Conservation (phyloP, 148 eudicot genomes). For the Cornus florida region DNA sequence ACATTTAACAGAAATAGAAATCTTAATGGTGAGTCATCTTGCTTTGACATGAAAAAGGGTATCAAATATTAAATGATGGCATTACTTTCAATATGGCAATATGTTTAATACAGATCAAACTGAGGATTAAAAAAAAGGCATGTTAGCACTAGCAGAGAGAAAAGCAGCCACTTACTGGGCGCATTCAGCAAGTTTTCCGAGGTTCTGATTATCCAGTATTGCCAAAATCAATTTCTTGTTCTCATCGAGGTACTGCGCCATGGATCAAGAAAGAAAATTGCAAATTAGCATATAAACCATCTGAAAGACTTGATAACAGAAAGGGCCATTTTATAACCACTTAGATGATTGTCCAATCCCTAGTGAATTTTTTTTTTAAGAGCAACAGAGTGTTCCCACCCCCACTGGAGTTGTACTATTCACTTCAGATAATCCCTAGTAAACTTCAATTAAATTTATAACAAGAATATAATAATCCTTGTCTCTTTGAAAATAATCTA, state of each 20-base stretch:
- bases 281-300: slow-evolving; percentile 3
- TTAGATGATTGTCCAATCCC: background rate
- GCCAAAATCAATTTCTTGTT: slow-evolving; percentile 94
- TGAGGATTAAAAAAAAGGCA: background rate
- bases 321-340: background rate
- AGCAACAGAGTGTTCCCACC: too few species aligned
- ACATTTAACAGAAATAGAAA: too few species aligned
- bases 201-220: slow-evolving; percentile 93
- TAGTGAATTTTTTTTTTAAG: background rate
- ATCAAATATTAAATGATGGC: too few species aligned
- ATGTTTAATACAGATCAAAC: background rate
- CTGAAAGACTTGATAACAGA: background rate
- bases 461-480: background rate
- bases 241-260: slow-evolving; percentile 90
- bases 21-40: too few species aligned
- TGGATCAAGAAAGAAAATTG: background rate
- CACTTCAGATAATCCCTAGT: too few species aligned
- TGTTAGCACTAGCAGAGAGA: background rate
- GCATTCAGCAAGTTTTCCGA: slow-evolving; percentile 93
- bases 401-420: too few species aligned
- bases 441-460: background rate
- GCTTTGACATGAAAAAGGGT: too few species aligned
- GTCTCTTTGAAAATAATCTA: background rate
- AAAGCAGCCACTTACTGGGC: slow-evolving; percentile 75
- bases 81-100: background rate